Conservation (phyloP, 768 basidiomycete species). For the Lentinus brumalis region DNA sequence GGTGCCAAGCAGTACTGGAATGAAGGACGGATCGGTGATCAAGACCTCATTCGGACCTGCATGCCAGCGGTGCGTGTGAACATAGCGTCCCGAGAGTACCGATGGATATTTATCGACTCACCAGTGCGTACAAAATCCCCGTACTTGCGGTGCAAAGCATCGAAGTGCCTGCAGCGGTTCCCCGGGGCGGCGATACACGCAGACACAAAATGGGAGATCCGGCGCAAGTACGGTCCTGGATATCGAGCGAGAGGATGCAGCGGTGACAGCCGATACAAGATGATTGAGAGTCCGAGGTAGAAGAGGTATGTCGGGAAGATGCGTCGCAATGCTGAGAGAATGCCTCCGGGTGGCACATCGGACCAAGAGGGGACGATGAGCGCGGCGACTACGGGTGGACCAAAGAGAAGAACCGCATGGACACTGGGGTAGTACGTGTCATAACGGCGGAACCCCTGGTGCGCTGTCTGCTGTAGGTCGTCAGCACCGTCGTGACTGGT, state of each 20-base stretch:
- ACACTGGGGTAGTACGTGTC: too few relatives aligned
- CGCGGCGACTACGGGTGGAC: too few relatives aligned
- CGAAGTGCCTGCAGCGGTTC: constrained; percentile 29
- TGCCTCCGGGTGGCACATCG: not conserved
- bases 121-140: constrained; percentile 41
- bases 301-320: not conserved
- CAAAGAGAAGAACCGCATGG: too few relatives aligned
- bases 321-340: not conserved
- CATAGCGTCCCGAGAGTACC: not conserved
- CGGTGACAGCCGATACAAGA: constrained; percentile 17
- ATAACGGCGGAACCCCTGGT: too few relatives aligned
- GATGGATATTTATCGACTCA: constrained; percentile 9
- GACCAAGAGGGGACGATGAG: too few relatives aligned
- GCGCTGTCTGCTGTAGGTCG: too few relatives aligned
- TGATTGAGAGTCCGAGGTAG: not conserved
- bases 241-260: constrained; percentile 18
- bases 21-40: constrained; percentile 34
- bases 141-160: constrained; percentile 39
- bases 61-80: not conserved
- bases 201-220: constrained; percentile 32
- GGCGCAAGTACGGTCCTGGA: constrained; percentile 28
- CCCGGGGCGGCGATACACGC: constrained; percentile 28
- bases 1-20: constrained; percentile 31
- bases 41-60: constrained; percentile 51
- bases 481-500: too few relatives aligned